Conservation (phyloP, 306 rosid species). For the Pyrus bretschneideri region DNA sequence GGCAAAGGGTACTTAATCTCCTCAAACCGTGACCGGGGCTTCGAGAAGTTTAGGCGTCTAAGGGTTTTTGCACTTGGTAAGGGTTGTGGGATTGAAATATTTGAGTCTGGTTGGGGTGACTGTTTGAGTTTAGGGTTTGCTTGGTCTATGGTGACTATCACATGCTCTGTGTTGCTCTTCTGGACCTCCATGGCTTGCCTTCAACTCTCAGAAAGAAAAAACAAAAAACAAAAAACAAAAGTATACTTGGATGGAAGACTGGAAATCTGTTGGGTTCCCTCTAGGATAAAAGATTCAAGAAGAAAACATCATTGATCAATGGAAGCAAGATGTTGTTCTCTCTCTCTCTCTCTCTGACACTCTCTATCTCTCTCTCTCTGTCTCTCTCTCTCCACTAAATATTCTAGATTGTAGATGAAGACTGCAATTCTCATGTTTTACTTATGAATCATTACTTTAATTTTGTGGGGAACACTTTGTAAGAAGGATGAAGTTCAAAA, state of each 20-base stretch:
- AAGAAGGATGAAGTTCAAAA: too few species aligned
- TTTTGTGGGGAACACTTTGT: too few species aligned
- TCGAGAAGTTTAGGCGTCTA: slow-evolving; percentile 33
- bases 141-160: slow-evolving; percentile 27
- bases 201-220: neutral
- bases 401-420: neutral
- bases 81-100: neutral
- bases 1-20: slow-evolving; percentile 19
- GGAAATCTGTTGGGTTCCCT: neutral
- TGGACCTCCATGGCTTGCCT: slow-evolving; percentile 5
- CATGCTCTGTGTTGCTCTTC: slow-evolving; percentile 13
- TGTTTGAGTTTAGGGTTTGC: slow-evolving; percentile 12
- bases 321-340: neutral
- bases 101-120: neutral
- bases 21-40: slow-evolving; percentile 42
- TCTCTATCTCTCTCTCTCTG: neutral
- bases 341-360: neutral
- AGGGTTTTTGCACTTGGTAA: slow-evolving; percentile 21
- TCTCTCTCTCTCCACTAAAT: neutral
- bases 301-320: neutral
- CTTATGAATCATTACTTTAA: neutral
- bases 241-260: neutral
- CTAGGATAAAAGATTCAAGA: neutral
- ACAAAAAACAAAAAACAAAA: neutral
- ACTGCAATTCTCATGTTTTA: neutral